Percentiles rank a stretch among this genome's conserved stretches.
Evolutionary conservation across 2,329 filamentous ascomycete genomes (phyloP).

Genomic region (Fusarium anguioides): DNA sequence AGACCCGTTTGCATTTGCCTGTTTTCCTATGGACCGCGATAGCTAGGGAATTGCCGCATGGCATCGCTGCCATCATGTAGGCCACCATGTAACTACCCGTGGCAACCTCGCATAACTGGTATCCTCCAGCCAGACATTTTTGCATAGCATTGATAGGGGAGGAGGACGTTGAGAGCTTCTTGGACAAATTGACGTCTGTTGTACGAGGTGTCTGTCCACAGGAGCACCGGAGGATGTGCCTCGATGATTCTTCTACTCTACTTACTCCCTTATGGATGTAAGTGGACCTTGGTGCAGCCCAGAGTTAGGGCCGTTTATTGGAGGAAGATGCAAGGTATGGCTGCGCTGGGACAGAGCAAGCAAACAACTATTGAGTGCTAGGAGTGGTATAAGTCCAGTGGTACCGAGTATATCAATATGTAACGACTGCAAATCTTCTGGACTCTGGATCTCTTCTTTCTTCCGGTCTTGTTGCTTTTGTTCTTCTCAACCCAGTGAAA

Average conservation of each 20-base stretch:
- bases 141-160: slow-evolving; percentile 11
- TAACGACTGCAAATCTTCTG: slow-evolving; percentile 30
- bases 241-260: slow-evolving; percentile 29
- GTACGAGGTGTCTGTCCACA: slow-evolving; percentile 34
- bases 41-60: slow-evolving; percentile 25
- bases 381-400: slow-evolving; percentile 41
- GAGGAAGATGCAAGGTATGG: slow-evolving; percentile 4
- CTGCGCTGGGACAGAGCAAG: slow-evolving; percentile 33
- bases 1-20: slow-evolving; percentile 26
- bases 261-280: slow-evolving; percentile 9
- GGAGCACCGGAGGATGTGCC: slow-evolving; percentile 21
- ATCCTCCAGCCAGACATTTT: slow-evolving; percentile 24
- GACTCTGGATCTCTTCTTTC: slow-evolving; percentile 19
- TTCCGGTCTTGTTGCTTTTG: slow-evolving; percentile 11
- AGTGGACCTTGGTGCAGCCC: slow-evolving; percentile 23
- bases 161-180: slow-evolving; percentile 23
- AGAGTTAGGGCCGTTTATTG: slow-evolving; percentile 35
- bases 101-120: slow-evolving; percentile 24
- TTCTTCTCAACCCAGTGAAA: background rate
- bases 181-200: slow-evolving; percentile 39
- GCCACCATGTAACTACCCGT: slow-evolving; percentile 22
- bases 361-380: slow-evolving; percentile 23
- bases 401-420: slow-evolving; percentile 42
- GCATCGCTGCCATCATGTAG: slow-evolving; percentile 23
- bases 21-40: slow-evolving; percentile 9